Evolutionary conservation across 2,329 filamentous ascomycete species (phyloP).

Genomic region (Fusarium piperis): DNA sequence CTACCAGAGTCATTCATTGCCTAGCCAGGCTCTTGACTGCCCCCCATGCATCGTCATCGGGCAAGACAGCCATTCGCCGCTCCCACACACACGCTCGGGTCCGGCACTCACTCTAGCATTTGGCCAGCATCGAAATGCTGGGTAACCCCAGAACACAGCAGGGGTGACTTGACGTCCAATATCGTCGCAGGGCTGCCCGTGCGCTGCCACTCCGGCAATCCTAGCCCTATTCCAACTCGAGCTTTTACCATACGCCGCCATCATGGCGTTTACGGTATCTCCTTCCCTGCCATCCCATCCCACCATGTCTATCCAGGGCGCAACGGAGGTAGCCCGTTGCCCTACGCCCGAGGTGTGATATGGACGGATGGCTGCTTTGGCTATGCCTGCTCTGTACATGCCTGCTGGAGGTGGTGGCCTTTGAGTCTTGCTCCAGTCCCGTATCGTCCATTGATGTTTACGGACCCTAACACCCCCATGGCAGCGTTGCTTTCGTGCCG

Average conservation of each 20-base stretch:
- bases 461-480: not conserved
- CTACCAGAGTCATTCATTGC: constrained; percentile 2
- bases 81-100: constrained; percentile 8
- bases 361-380: constrained; percentile 18
- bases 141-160: not conserved
- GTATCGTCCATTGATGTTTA: constrained; percentile 11
- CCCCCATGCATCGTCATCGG: constrained; percentile 25
- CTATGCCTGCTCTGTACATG: not conserved
- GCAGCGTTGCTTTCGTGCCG: not conserved
- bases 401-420: not conserved
- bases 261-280: not conserved
- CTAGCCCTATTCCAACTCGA: not conserved
- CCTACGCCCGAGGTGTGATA: constrained; percentile 34
- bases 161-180: constrained; percentile 16
- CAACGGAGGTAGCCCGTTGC: constrained; percentile 14
- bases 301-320: constrained; percentile 6
- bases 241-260: not conserved
- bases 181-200: constrained; percentile 1
- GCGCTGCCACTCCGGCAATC: not conserved
- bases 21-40: not conserved
- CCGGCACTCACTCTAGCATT: constrained; percentile 13
- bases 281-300: not conserved
- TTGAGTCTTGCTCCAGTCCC: constrained; percentile 11
- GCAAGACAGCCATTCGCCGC: constrained; percentile 1
- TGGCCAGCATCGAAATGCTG: constrained; percentile 12